Conservation (phyloP, 495 filamentous ascomycete genomes). For the Aspergillus mulundensis region DNA sequence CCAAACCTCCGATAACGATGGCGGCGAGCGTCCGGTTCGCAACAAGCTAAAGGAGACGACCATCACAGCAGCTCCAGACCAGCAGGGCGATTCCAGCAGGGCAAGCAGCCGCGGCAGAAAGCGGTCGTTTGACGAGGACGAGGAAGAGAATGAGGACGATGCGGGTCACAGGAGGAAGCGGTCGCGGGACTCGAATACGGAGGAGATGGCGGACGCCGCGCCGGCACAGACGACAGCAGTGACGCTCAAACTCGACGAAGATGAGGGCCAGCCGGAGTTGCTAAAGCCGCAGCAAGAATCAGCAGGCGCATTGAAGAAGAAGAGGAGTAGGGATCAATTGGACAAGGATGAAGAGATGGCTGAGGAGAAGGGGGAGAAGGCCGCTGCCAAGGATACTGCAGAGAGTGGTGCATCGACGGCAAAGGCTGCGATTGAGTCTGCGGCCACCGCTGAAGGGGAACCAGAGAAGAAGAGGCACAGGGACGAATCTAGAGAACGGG, state of each 20-base stretch:
- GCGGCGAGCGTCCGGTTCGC: slow-evolving; percentile 54
- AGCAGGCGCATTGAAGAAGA: slow-evolving; percentile 38
- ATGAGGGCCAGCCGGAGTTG: slow-evolving; percentile 4
- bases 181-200: slow-evolving; percentile 38
- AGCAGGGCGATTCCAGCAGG: slow-evolving; percentile 16
- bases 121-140: slow-evolving; percentile 52
- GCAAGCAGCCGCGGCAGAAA: slow-evolving; percentile 47
- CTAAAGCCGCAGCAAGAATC: not conserved
- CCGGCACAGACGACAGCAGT: not conserved
- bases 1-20: slow-evolving; percentile 44
- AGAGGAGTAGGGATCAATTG: slow-evolving; percentile 50
- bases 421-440: not conserved
- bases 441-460: slow-evolving; percentile 25
- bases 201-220: slow-evolving; percentile 5
- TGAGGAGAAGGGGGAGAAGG: slow-evolving; percentile 15
- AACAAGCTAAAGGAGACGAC: slow-evolving; percentile 60
- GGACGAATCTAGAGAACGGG: slow-evolving; percentile 40
- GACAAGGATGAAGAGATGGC: slow-evolving; percentile 36
- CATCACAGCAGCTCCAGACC: slow-evolving; percentile 39
- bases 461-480: slow-evolving; percentile 47
- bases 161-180: slow-evolving; percentile 37
- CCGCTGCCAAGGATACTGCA: slow-evolving; percentile 21
- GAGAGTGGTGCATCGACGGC: slow-evolving; percentile 13
- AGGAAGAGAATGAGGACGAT: slow-evolving; percentile 29
- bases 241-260: not conserved